A percentile compares a stretch with the other conserved stretches of the same genome.
phyloP scores from a whole-genome alignment of 2,329 filamentous ascomycete genomes.

The Thielaviopsis musarum region DNA sequence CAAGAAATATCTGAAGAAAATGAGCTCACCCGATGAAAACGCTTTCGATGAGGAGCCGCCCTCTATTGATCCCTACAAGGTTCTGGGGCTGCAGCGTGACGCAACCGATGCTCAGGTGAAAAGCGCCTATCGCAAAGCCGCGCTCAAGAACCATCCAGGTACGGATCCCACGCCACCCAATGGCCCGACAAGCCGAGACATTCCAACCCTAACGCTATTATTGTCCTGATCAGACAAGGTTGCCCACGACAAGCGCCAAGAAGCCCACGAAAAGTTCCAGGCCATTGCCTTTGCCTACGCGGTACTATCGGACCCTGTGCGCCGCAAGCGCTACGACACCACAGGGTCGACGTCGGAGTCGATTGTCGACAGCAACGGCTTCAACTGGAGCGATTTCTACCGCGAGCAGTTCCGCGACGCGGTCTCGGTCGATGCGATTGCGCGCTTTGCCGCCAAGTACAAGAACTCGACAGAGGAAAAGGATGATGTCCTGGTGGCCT shows the following conservation, averaged over 20 bases:
- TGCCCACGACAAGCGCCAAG: constrained; percentile 44
- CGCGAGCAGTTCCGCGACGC: constrained; percentile 64
- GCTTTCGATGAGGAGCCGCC: constrained; percentile 38
- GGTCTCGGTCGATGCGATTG: constrained; percentile 57
- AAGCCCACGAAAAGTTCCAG: constrained; percentile 72
- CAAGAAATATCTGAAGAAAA: background rate
- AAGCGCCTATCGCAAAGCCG: constrained; percentile 77
- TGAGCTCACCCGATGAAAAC: constrained; percentile 5
- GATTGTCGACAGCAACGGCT: constrained; percentile 60
- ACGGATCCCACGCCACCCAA: constrained; percentile 16
- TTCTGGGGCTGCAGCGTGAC: constrained; percentile 52
- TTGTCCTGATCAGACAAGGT: constrained; percentile 52
- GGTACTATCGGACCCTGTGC: constrained; percentile 65
- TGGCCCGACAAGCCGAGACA: background rate
- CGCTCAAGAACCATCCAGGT: constrained; percentile 77
- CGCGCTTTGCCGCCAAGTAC: constrained; percentile 61
- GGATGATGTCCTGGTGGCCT: constrained; percentile 59
- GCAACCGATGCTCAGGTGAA: constrained; percentile 72
- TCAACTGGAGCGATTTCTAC: constrained; percentile 86
- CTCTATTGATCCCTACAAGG: constrained; percentile 57
- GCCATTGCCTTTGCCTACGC: constrained; percentile 86
- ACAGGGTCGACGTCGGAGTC: constrained; percentile 81
- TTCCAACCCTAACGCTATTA: constrained; percentile 11
- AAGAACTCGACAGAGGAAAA: constrained; percentile 76
- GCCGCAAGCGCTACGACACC: constrained; percentile 73